Conservation (phyloP, 2,329 filamentous ascomycete genomes). For the Bretziella fagacearum region DNA sequence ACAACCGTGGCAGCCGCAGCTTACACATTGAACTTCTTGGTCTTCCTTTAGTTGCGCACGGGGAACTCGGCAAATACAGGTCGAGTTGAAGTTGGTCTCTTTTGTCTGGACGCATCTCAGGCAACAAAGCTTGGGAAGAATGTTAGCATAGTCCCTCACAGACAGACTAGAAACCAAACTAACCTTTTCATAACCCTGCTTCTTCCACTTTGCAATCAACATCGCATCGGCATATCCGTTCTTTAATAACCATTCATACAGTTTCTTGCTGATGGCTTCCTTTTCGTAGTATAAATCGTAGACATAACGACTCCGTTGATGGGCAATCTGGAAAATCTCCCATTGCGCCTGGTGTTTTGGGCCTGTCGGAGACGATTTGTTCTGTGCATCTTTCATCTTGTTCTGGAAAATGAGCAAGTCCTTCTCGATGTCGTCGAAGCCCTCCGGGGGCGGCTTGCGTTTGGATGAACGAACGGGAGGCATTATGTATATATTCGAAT, state of each 20-base stretch:
- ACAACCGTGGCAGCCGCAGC: slow-evolving; percentile 84
- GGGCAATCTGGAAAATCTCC: slow-evolving; percentile 95
- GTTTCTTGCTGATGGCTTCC: slow-evolving; percentile 76
- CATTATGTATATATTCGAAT: slow-evolving; percentile 32
- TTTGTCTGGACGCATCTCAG: slow-evolving; percentile 96
- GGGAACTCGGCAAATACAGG: slow-evolving; percentile 91
- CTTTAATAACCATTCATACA: slow-evolving; percentile 95
- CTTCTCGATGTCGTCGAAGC: slow-evolving; percentile 77
- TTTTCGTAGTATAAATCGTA: slow-evolving; percentile 98
- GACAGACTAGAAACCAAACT: slow-evolving; percentile 17
- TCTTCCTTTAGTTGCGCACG: slow-evolving; percentile 78
- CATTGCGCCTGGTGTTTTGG: slow-evolving; percentile 80
- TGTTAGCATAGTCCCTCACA: background rate
- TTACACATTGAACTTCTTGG: slow-evolving; percentile 83
- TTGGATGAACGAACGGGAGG: slow-evolving; percentile 61
- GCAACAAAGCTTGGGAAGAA: slow-evolving; percentile 59
- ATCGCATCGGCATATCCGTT: slow-evolving; percentile 90
- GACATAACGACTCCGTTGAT: slow-evolving; percentile 81
- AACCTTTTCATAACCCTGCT: slow-evolving; percentile 95
- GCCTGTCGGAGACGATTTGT: slow-evolving; percentile 64
- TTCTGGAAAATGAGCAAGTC: slow-evolving; percentile 72
- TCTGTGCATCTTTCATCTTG: slow-evolving; percentile 92
- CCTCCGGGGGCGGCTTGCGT: slow-evolving; percentile 67
- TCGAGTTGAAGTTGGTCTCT: slow-evolving; percentile 96
- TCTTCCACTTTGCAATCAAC: slow-evolving; percentile 99